Evolutionary conservation across 345 rosid species (phyloP), one percentile per base, ranked within the genome.

Genomic region (Lepidium aucheri): DNA sequence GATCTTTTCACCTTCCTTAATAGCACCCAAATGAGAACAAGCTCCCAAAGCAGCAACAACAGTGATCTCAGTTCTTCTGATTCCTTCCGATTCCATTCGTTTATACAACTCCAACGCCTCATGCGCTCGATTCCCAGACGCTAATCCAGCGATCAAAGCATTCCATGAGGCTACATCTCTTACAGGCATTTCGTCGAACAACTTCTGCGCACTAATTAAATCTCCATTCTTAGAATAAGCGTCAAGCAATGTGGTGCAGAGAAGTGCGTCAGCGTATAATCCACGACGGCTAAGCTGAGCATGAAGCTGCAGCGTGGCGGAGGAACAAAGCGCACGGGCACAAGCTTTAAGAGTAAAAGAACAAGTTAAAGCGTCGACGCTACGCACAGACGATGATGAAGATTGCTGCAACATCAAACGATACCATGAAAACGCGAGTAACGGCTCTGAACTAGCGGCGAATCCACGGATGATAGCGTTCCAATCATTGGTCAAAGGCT

Each of bases 111-210:
- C 80, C 60, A 92, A 47, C 1, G 93, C 98, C 56, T 87, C 87
- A n/a, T 67, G 26, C 4, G 88, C 89, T 40, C 75, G 66, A 46
- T 77, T 76, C 34, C 93, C 88, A 30, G 85, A 84, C 45, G 84
- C 86, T 76, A 92, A 65, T 56, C 95, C 98, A 5, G 83, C 59
- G 36, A 92, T 83, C 81, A 92, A 80, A 13, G 97, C 96, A 49
- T 89, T 92, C 96, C 95, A 89, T 4, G 93, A 76, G 0, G 93
- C 98, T 0, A 86, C 73, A 74, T 92, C 98, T 80, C 85, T 78
- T 5, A 50, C 54, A 9, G 51, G 5, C 90, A 91, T 89, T 79
- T 85, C 98, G 47, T 84, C 92, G 51, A 91, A 91, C 82, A 91
- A 49, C 67, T 73, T 83, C 65, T 42, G 50, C 0, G 95, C 96